Conservation (phyloP, 306 rosid species). For the Fagus sylvatica region DNA sequence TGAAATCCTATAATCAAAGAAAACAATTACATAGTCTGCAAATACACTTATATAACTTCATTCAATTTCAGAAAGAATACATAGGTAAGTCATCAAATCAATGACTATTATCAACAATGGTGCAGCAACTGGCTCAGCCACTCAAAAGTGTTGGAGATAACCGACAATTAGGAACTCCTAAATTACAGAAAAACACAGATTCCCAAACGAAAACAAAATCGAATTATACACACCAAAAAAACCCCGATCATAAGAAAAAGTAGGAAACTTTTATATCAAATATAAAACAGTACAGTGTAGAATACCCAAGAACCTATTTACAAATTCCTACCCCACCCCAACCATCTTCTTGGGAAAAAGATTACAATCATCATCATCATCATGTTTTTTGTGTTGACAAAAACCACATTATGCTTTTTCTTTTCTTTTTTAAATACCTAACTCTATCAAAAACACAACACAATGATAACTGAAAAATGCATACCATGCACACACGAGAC, state of each 20-base stretch:
- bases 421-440: neutral
- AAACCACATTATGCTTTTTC: conserved; percentile 1
- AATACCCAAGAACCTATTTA: neutral
- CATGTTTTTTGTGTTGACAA: neutral
- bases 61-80: neutral
- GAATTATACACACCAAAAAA: neutral
- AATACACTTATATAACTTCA: neutral
- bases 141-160: neutral
- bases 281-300: neutral
- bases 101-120: too few species aligned
- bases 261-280: neutral
- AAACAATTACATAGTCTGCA: neutral
- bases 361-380: neutral
- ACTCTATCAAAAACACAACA: conserved; percentile 21
- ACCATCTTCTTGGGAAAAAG: neutral
- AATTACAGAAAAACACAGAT: neutral
- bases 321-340: neutral
- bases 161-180: neutral
- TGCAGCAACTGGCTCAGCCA: too few species aligned
- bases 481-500: neutral
- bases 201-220: neutral
- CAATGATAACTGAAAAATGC: conserved; percentile 14
- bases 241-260: neutral
- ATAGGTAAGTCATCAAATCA: neutral
- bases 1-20: neutral